A percentile compares a stretch with the other conserved stretches of the same genome.
Conservation (phyloP, 1,139 yeast species). For the Taphrina flavorubra region DNA sequence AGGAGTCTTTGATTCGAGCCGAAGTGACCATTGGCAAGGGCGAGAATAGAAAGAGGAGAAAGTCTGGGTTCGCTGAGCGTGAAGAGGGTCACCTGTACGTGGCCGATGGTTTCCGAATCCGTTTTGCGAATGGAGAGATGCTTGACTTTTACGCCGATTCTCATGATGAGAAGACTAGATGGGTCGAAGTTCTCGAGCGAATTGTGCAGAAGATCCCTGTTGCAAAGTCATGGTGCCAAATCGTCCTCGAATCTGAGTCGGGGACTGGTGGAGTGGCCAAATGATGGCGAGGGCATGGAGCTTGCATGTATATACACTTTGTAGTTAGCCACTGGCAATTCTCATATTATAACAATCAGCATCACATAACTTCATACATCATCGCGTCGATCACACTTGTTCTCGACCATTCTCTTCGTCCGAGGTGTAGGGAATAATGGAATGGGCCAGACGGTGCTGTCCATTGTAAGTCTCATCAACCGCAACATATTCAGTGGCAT, state of each 20-base stretch:
- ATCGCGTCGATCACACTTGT: neutral
- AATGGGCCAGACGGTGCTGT: slow-evolving; percentile 6
- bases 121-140: slow-evolving; percentile 67
- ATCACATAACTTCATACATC: neutral
- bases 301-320: neutral
- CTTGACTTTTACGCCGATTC: slow-evolving; percentile 71
- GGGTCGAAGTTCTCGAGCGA: slow-evolving; percentile 56
- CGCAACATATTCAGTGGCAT: slow-evolving; percentile 1
- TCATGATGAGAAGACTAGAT: slow-evolving; percentile 58
- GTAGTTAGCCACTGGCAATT: slow-evolving; percentile 7
- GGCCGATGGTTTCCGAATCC: slow-evolving; percentile 60
- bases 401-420: neutral
- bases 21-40: slow-evolving; percentile 49
- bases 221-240: slow-evolving; percentile 47
- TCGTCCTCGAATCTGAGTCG: slow-evolving; percentile 25
- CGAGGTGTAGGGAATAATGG: slow-evolving; percentile 16
- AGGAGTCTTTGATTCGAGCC: slow-evolving; percentile 50
- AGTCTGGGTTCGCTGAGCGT: slow-evolving; percentile 40
- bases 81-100: slow-evolving; percentile 43
- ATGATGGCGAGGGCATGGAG: neutral
- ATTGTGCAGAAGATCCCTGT: slow-evolving; percentile 35
- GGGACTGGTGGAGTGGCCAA: slow-evolving; percentile 9
- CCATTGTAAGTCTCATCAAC: neutral
- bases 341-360: neutral
- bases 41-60: slow-evolving; percentile 46